These are phyloP conservation scores for Cryptococcus floricola DNA, from an alignment of 1,284 basidiomycete genomes.

Conservation along the genomic window DNA sequence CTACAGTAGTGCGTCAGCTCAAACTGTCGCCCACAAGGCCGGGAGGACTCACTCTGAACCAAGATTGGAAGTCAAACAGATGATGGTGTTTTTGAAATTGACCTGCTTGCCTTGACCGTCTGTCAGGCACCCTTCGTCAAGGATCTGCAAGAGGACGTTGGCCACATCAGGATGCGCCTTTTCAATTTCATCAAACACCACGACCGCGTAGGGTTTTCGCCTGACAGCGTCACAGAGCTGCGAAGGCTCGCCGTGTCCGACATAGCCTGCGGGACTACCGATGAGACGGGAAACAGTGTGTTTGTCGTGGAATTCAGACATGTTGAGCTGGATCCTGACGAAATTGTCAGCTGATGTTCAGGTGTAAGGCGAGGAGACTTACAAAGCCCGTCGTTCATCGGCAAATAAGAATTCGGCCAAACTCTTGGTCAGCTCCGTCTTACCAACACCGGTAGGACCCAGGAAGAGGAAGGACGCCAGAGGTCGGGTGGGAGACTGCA, in stretches of 20 bases:
- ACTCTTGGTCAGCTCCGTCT: conserved; percentile 85
- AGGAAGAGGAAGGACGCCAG: conserved; percentile 89
- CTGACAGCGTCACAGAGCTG: conserved; percentile 84
- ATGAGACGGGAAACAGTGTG: conserved; percentile 86
- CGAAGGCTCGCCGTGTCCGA: conserved; percentile 81
- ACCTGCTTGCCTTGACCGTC: conserved; percentile 54
- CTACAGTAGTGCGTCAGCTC: conserved; percentile 1
- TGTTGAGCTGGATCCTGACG: conserved; percentile 76
- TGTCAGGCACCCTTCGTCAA: conserved; percentile 86
- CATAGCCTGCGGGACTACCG: conserved; percentile 86
- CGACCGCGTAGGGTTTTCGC: conserved; percentile 57
- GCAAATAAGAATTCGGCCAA: conserved; percentile 82
- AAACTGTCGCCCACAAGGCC: not conserved
- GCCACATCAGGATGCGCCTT: conserved; percentile 87
- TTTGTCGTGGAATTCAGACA: conserved; percentile 88
- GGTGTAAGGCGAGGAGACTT: conserved; percentile 32
- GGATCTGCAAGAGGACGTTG: conserved; percentile 85
- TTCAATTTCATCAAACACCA: conserved; percentile 72
- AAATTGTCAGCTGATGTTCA: not conserved
- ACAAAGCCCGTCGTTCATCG: conserved; percentile 78
- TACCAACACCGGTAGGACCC: conserved; percentile 66
- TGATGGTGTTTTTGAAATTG: conserved; percentile 69
- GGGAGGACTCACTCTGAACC: conserved; percentile 54
- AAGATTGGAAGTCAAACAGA: conserved; percentile 91
- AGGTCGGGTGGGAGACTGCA: conserved; percentile 80